phyloP scores from a whole-genome alignment of 345 rosid genomes.

The Hevea brasiliensis region DNA sequence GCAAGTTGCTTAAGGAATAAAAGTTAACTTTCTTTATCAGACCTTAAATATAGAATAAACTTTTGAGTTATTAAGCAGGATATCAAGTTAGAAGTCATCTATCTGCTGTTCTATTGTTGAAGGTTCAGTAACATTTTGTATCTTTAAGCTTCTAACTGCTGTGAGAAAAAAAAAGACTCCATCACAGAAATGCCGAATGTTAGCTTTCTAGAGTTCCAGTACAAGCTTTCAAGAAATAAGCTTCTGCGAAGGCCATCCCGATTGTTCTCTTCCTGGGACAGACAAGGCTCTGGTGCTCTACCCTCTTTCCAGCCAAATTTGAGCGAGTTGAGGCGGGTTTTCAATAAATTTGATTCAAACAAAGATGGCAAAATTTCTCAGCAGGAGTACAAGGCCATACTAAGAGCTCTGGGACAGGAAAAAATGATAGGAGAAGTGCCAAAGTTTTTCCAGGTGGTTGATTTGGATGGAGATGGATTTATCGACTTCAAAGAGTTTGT shows the following conservation, averaged over 20 bases:
- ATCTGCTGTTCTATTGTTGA: background rate
- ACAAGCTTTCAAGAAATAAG: conserved; percentile 66
- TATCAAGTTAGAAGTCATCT: background rate
- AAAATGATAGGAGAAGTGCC: conserved; percentile 45
- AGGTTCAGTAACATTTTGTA: background rate
- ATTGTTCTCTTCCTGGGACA: conserved; percentile 51
- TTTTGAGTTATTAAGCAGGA: background rate
- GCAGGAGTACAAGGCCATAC: conserved; percentile 65
- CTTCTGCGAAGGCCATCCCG: conserved; percentile 59
- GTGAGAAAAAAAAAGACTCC: background rate
- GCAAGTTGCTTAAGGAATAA: conserved; percentile 26
- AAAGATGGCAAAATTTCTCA: conserved; percentile 85
- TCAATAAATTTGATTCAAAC: conserved; percentile 68
- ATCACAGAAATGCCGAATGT: conserved; percentile 40
- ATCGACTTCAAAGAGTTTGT: conserved; percentile 78
- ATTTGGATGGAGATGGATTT: conserved; percentile 81
- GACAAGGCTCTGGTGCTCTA: conserved; percentile 47
- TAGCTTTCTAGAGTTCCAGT: conserved; percentile 67
- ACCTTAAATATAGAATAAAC: background rate
- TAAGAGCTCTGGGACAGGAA: conserved; percentile 64
- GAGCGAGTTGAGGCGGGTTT: conserved; percentile 65
- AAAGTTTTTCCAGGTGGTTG: conserved; percentile 49
- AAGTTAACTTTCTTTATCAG: background rate
- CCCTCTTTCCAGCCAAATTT: conserved; percentile 48
- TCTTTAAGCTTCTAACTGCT: background rate